A percentile compares a stretch with the other conserved stretches of the same genome.
Conservation (phyloP, 768 basidiomycete genomes). For the Tulasnella sp. region DNA sequence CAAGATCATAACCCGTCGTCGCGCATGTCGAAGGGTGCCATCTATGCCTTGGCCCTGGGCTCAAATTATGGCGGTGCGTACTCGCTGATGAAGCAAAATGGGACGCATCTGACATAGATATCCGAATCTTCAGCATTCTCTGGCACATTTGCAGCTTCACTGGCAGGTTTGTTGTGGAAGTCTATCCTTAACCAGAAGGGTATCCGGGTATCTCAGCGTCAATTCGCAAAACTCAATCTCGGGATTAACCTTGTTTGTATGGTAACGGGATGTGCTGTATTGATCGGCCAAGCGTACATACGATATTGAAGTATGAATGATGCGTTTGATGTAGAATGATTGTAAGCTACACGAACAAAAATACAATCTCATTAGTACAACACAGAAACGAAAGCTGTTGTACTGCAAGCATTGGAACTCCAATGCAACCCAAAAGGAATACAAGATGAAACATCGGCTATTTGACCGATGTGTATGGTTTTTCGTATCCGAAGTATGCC, state of each 20-base stretch:
- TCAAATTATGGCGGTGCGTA: slow-evolving; percentile 56
- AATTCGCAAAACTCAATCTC: slow-evolving; percentile 39
- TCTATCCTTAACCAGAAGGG: slow-evolving; percentile 60
- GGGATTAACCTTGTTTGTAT: slow-evolving; percentile 16
- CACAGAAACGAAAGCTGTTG: no score
- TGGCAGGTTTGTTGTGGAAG: slow-evolving; percentile 80
- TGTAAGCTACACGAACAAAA: no score
- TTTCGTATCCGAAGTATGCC: slow-evolving; percentile 39
- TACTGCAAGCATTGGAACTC: no score
- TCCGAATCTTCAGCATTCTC: slow-evolving; percentile 43
- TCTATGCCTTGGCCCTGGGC: slow-evolving; percentile 56
- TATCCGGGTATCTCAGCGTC: slow-evolving; percentile 42
- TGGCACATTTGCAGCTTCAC: slow-evolving; percentile 75
- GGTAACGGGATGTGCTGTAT: slow-evolving; percentile 14
- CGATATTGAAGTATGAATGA: no score
- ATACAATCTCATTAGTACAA: no score
- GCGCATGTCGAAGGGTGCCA: slow-evolving; percentile 13
- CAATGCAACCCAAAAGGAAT: no score
- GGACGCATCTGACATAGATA: neutral
- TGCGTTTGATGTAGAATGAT: no score
- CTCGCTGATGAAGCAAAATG: neutral
- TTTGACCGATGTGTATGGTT: neutral
- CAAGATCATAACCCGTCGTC: slow-evolving; percentile 2
- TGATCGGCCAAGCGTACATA: slow-evolving; percentile 16
- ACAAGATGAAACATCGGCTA: no score